Evolutionary conservation across 345 rosid genomes (phyloP).

Genomic region (Boechera retrofracta): DNA sequence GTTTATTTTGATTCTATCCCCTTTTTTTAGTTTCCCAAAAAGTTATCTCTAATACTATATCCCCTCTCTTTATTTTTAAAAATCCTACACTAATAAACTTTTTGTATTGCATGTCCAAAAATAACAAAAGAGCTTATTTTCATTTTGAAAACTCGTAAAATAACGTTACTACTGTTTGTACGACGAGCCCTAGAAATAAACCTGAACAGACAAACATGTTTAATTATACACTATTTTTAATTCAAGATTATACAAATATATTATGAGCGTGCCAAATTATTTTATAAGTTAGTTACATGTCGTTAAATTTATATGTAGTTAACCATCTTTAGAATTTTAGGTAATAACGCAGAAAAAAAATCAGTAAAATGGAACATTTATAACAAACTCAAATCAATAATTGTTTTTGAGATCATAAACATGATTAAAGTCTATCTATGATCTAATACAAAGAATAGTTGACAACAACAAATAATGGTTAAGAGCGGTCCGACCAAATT

Average conservation of each 20-base stretch:
- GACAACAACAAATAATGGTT: neutral
- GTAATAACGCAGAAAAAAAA: neutral
- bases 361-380: neutral
- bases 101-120: conserved; percentile 11
- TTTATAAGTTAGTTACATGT: neutral
- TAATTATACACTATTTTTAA: neutral
- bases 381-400: neutral
- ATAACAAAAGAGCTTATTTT: neutral
- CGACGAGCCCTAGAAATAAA: neutral
- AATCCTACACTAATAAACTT: neutral
- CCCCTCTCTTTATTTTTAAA: neutral
- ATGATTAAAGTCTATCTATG: neutral
- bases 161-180: neutral
- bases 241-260: neutral
- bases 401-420: neutral
- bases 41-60: conserved; percentile 40
- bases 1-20: conserved; percentile 26
- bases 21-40: conserved; percentile 48
- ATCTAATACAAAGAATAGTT: neutral
- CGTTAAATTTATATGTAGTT: neutral
- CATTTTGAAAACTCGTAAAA: neutral
- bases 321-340: neutral
- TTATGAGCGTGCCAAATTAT: neutral
- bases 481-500: conserved; percentile 3
- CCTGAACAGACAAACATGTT: neutral